Percentiles rank a stretch among this genome's conserved stretches.
Conservation (phyloP, 495 filamentous ascomycete genomes). For the Aspergillus avenaceus region DNA sequence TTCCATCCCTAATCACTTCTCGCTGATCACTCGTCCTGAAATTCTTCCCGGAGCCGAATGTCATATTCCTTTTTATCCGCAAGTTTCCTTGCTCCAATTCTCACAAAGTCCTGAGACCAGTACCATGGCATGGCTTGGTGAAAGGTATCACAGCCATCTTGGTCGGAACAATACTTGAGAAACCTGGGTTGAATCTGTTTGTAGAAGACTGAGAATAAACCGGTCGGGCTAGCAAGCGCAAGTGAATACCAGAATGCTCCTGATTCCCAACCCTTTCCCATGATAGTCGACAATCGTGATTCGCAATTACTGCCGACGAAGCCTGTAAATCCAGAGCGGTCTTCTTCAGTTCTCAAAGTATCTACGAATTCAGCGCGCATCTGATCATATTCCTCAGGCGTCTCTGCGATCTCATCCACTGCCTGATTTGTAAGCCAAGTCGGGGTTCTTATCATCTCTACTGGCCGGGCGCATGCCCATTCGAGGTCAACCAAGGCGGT, state of each 20-base stretch:
- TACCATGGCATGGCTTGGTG: no score
- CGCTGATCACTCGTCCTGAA: no score
- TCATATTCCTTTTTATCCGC: slow-evolving; percentile 22
- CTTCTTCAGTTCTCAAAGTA: slow-evolving; percentile 7
- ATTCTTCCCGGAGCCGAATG: slow-evolving; percentile 10
- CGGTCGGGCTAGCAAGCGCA: slow-evolving; percentile 17
- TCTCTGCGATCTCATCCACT: slow-evolving; percentile 19
- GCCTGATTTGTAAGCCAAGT: slow-evolving; percentile 26
- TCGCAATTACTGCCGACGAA: no score
- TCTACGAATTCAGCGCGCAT: slow-evolving; percentile 15
- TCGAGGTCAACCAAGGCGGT: slow-evolving; percentile 28
- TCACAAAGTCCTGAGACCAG: slow-evolving; percentile 12
- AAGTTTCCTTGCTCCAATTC: slow-evolving; percentile 12
- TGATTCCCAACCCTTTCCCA: slow-evolving; percentile 13
- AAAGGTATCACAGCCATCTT: no score
- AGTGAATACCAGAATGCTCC: slow-evolving; percentile 27
- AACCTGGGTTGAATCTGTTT: slow-evolving; percentile 24
- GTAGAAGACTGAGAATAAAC: slow-evolving; percentile 20
- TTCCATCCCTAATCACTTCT: no score
- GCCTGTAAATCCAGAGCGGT: neutral
- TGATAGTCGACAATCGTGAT: neutral
- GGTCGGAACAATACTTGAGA: slow-evolving; percentile 9
- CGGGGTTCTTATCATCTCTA: slow-evolving; percentile 25
- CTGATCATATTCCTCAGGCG: slow-evolving; percentile 8
- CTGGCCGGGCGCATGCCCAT: slow-evolving; percentile 29